Percentiles rank a stretch among this genome's conserved stretches.
These are phyloP conservation scores for Fraxinus floribunda DNA, from an alignment of 305 asterid genomes.

Conservation along the genomic window DNA sequence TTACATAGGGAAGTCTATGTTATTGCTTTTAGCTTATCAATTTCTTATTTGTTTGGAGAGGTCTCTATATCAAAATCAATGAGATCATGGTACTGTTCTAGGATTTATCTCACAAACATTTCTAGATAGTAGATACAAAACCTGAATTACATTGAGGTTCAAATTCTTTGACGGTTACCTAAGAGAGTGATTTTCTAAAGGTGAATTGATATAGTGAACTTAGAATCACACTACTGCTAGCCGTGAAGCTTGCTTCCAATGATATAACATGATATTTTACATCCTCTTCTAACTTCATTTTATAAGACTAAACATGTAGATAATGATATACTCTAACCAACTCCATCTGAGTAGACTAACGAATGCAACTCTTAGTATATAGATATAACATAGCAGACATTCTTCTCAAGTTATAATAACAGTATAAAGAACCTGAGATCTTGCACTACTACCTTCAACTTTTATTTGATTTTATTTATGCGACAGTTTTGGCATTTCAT, in stretches of 20 bases:
- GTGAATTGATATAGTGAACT: neutral
- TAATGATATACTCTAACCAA: neutral
- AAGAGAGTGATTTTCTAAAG: conserved; percentile 15
- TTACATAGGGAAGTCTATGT: neutral
- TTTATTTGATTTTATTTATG: neutral
- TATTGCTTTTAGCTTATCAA: neutral
- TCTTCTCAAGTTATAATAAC: neutral
- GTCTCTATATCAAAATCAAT: neutral
- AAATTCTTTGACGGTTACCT: neutral
- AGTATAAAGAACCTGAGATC: neutral
- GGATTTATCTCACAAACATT: neutral
- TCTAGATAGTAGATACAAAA: neutral
- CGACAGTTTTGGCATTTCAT: conserved; percentile 29
- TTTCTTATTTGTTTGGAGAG: neutral
- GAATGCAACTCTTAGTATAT: conserved; percentile 14
- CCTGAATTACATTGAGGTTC: neutral
- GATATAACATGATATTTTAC: conserved; percentile 8
- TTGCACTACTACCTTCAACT: conserved; percentile 13
- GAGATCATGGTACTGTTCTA: neutral
- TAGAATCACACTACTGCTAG: conserved; percentile 6
- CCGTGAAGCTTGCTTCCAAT: neutral
- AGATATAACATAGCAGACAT: conserved; percentile 15
- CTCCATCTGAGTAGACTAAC: conserved; percentile 6
- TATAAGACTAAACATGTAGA: neutral
- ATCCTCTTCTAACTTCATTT: conserved; percentile 14